Base-by-base conservation (phyloP, 2,329 filamentous ascomycete genomes). In the Chaetomium sp. region DNA sequence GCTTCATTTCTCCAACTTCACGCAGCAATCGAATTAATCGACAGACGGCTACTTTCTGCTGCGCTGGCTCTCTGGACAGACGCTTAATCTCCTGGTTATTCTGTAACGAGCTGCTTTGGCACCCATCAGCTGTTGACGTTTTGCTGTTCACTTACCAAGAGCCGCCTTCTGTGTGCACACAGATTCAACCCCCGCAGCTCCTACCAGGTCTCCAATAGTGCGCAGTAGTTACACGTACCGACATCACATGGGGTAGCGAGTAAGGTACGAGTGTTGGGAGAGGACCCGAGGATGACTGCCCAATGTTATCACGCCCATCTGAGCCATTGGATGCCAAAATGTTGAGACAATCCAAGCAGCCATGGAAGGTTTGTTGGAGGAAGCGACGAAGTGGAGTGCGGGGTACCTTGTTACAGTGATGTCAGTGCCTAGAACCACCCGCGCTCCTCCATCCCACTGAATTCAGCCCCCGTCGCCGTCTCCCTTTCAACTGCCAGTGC, bases 331-430 rank as follows among this genome's bases (percentile, higher is more conserved):
- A 29, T 42, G 35, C 16, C 35, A 42, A 42, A 42, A 42, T 42
- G 35, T 42, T 42, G 35, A 42, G 35, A 19, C 27, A 7, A 42
- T 42, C 35, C 35, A 42, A 42, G 35, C 27, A 42, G 35, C n/a
- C n/a, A n/a, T n/a, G 35, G 4, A 13, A 13, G 4, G 33, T 5
- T 5, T 16, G 33, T 42, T 42, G 35, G 35, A 42, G 35, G 35
- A 53, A 29, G 49, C 29, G 25, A 38, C 33, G 23, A 58, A 35
- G 16, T n/a, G 19, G 54, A 33, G 53, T 51, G 60, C 60, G 60
- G 60, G 60, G 60, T 62, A n/a, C n/a, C n/a, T n/a, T n/a, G n/a
- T n/a, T n/a, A 35, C 60, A 57, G 53, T 62, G 60, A 62, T 62
- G 60, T 62, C 60, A 62, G 35, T 16, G 23, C 42, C 60, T 51